Conservation (phyloP, 2,329 filamentous ascomycete species). For the Paecilomyces dactylethromorphus region DNA sequence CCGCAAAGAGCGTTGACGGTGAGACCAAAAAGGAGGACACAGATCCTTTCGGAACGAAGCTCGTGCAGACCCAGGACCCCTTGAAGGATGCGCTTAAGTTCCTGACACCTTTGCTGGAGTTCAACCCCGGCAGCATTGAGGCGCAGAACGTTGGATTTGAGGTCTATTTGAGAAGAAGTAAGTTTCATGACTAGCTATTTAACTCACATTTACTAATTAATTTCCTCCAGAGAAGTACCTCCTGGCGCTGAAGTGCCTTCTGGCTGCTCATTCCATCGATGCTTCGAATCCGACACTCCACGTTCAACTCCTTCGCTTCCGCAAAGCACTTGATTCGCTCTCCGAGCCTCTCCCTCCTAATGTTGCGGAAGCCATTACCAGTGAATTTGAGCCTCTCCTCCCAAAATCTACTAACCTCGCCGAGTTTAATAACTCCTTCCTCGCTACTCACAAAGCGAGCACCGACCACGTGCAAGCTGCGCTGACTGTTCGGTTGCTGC, state of each 20-base stretch:
- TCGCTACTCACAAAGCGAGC: slow-evolving; percentile 56
- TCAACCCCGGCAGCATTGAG: slow-evolving; percentile 71
- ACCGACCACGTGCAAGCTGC: slow-evolving; percentile 57
- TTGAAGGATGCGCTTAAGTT: slow-evolving; percentile 85
- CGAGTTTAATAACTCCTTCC: slow-evolving; percentile 61
- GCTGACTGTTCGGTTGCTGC: slow-evolving; percentile 52
- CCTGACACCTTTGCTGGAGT: slow-evolving; percentile 71
- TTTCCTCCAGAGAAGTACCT: slow-evolving; percentile 66
- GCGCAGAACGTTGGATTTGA: slow-evolving; percentile 84
- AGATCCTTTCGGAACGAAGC: slow-evolving; percentile 74
- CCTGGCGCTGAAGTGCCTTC: slow-evolving; percentile 78
- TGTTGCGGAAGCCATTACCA: slow-evolving; percentile 62
- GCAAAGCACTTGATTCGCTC: slow-evolving; percentile 52
- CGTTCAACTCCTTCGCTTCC: slow-evolving; percentile 66
- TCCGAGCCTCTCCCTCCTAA: slow-evolving; percentile 57
- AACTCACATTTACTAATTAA: slow-evolving; percentile 16
- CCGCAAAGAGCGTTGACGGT: slow-evolving; percentile 49
- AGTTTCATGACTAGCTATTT: slow-evolving; percentile 24
- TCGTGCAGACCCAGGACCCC: slow-evolving; percentile 75
- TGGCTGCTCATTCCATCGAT: slow-evolving; percentile 65
- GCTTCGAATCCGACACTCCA: slow-evolving; percentile 65
- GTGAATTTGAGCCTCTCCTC: slow-evolving; percentile 58
- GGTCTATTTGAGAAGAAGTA: slow-evolving; percentile 78
- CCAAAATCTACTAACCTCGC: slow-evolving; percentile 51
- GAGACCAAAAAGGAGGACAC: slow-evolving; percentile 80